Conservation (phyloP, 2,329 filamentous ascomycete genomes). For the Nothomitra cinnamomea region DNA sequence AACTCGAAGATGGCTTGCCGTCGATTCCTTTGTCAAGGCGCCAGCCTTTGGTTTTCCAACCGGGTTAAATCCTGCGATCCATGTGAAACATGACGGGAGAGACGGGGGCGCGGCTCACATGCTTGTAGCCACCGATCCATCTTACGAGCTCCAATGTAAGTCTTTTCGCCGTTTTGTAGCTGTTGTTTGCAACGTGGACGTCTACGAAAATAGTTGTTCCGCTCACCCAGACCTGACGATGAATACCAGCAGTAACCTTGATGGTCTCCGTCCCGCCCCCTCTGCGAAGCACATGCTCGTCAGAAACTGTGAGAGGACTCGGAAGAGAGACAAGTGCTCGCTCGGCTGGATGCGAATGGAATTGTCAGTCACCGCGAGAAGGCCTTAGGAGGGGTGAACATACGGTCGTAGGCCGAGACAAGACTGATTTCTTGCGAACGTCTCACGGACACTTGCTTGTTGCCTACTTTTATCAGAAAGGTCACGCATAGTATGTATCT, state of each 20-base stretch:
- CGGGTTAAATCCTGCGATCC: slow-evolving; percentile 4
- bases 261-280: slow-evolving; percentile 26
- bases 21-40: slow-evolving; percentile 30
- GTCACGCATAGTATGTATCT: slow-evolving; percentile 32
- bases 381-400: slow-evolving; percentile 11
- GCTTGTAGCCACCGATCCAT: slow-evolving; percentile 33
- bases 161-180: slow-evolving; percentile 30
- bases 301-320: slow-evolving; percentile 32
- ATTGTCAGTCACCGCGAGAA: neutral
- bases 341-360: slow-evolving; percentile 24
- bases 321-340: slow-evolving; percentile 35
- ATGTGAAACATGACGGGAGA: slow-evolving; percentile 7
- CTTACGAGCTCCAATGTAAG: slow-evolving; percentile 35
- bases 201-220: slow-evolving; percentile 37
- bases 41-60: slow-evolving; percentile 21
- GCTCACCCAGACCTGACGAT: slow-evolving; percentile 41
- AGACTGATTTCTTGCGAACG: slow-evolving; percentile 32
- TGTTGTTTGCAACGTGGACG: slow-evolving; percentile 33
- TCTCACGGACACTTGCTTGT: slow-evolving; percentile 31
- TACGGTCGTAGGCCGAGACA: slow-evolving; percentile 36
- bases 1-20: slow-evolving; percentile 32
- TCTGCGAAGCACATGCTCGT: slow-evolving; percentile 27
- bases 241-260: slow-evolving; percentile 33
- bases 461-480: slow-evolving; percentile 29
- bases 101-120: slow-evolving; percentile 17